phyloP scores from a whole-genome alignment of 305 asterid species.

The Fraxinus dipetala region DNA sequence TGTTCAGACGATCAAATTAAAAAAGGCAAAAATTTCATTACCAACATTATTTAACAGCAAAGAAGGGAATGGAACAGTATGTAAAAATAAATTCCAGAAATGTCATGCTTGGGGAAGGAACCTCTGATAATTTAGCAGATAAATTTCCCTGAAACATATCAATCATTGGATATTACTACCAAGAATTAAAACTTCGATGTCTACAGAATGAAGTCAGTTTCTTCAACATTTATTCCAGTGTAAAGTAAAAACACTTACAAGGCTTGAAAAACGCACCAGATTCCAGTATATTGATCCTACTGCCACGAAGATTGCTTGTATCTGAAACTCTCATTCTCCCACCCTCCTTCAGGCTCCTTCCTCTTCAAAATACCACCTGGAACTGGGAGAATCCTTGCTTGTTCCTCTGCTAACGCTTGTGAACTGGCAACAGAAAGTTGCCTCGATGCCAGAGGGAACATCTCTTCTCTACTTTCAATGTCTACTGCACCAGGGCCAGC shows the following conservation, averaged over 20 bases:
- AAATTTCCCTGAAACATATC: background rate
- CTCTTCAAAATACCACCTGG: slow-evolving; percentile 46
- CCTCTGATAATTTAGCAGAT: background rate
- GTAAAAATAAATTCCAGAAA: slow-evolving; percentile 1
- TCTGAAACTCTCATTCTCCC: slow-evolving; percentile 52
- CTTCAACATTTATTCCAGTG: slow-evolving; percentile 1
- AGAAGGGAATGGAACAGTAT: background rate
- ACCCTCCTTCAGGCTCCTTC: slow-evolving; percentile 58
- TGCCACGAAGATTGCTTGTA: slow-evolving; percentile 54
- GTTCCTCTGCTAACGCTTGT: slow-evolving; percentile 43
- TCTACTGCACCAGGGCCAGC: slow-evolving; percentile 52
- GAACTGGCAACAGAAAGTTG: slow-evolving; percentile 39
- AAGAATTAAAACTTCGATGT: background rate
- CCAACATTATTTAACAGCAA: background rate
- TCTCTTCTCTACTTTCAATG: slow-evolving; percentile 42
- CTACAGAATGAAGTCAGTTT: background rate
- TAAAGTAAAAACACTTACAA: slow-evolving; percentile 32
- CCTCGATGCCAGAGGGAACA: slow-evolving; percentile 22
- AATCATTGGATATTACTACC: background rate
- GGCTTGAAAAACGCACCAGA: slow-evolving; percentile 2
- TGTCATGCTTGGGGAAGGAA: background rate
- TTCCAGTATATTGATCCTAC: slow-evolving; percentile 26
- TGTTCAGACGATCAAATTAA: background rate
- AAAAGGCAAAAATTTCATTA: background rate
- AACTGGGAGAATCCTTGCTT: slow-evolving; percentile 36